Evolutionary conservation across 306 rosid genomes (phyloP), one percentile per base, ranked within the genome.

Genomic region (Rubus idaeus): DNA sequence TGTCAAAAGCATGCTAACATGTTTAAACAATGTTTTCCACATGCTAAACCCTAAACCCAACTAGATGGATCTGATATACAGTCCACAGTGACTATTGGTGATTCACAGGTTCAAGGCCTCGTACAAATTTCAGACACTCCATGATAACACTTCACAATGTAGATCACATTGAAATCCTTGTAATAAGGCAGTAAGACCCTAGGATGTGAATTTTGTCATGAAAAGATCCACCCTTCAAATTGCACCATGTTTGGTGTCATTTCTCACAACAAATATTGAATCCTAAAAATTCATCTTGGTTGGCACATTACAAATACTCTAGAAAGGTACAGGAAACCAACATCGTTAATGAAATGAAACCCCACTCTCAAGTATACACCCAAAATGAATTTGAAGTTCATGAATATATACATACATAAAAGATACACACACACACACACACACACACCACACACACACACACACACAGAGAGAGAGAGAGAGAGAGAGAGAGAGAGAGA

Each of bases 291-390:
- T 68, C 63, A 41, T 68, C 17, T 39, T 40, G 7, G 39, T 55
- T 20, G 73, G 35, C 20, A 52, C 6, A 51, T 14, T 18, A 51
- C 23, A 50, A 21, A 30, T 40, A 23, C 70, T 46, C 45, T 10
- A 74, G 47, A 61, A 10, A 61, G 20, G 18, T 39, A 68, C 46
- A 62, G 71, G 58, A 58, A 75, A 61, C 79, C 44, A 40, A 60
- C 49, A 41, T 51, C 39, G 44, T 55, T 56, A 39, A 4, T 35
- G 60, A 44, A 45, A 45, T 26, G n/a, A 69, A 45, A 44, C 17
- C 58, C 44, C 5, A 26, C 64, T 3, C 61, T 55, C 58, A 9
- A 44, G 40, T 45, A 50, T 50, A 50, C 13, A 50, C 13, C 26
- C 26, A 23, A 23, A 50, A 50, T 10, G 53, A 50, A 8, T 10